phyloP scores from a whole-genome alignment of 495 filamentous ascomycete genomes.

The Hyaloscypha variabilis region DNA sequence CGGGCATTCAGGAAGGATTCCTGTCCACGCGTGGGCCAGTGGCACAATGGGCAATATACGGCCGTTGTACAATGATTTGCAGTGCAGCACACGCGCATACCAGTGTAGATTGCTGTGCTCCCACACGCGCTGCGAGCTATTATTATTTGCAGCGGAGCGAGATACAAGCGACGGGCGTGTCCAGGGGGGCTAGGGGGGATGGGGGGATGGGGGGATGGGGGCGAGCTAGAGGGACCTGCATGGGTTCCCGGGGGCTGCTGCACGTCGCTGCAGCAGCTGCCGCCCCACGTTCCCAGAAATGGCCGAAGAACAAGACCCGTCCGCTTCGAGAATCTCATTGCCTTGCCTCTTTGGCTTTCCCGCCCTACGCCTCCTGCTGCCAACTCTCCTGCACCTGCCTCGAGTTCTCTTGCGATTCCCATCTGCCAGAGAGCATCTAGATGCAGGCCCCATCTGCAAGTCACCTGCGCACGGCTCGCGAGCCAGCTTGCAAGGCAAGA shows the following conservation, averaged over 20 bases:
- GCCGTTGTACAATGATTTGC: conserved; percentile 5
- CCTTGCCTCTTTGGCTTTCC: background rate
- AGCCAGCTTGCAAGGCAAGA: too few species aligned
- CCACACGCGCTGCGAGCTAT: conserved; percentile 1
- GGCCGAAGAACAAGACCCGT: background rate
- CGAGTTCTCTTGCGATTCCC: background rate
- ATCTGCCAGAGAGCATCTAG: background rate
- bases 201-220: background rate
- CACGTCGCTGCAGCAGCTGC: background rate
- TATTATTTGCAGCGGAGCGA: background rate
- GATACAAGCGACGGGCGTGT: background rate
- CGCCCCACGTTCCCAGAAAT: background rate
- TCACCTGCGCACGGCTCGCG: background rate
- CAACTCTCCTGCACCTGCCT: background rate
- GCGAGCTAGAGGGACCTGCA: conserved; percentile 3
- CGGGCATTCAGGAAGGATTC: background rate
- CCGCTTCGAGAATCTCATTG: background rate
- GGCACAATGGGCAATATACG: background rate
- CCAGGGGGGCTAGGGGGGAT: background rate
- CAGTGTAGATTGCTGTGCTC: background rate
- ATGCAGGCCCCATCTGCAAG: background rate
- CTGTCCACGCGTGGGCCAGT: background rate
- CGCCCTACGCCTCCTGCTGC: background rate
- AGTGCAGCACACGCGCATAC: background rate
- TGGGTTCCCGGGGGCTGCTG: background rate